Conservation (phyloP, 768 basidiomycete species). For the Suillus hirtellus region DNA sequence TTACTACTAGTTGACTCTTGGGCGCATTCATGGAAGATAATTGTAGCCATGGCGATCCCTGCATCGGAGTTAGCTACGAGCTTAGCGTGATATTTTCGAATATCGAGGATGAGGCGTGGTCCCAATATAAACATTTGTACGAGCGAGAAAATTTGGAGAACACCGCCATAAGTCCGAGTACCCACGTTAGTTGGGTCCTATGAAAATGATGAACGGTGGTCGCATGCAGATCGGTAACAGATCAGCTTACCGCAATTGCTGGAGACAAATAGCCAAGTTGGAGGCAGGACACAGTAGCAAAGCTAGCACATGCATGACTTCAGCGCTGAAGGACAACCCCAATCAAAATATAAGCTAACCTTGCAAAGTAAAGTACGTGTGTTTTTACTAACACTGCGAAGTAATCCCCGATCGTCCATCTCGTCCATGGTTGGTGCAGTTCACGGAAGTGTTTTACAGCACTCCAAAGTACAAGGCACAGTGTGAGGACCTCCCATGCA, state of each 20-base stretch:
- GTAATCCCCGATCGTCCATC: background rate
- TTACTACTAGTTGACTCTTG: background rate
- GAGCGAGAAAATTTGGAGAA: background rate
- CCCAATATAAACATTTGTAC: conserved; percentile 1
- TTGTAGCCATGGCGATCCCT: background rate
- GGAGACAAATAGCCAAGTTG: background rate
- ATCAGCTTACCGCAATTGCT: background rate
- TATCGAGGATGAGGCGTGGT: background rate
- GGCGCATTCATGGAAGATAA: background rate
- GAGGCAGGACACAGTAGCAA: background rate
- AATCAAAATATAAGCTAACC: background rate
- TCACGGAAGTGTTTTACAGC: background rate
- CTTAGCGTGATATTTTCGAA: background rate
- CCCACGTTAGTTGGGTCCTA: background rate
- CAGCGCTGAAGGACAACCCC: background rate
- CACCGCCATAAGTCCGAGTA: background rate
- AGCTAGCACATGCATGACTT: background rate
- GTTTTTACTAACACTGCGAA: background rate
- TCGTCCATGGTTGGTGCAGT: background rate
- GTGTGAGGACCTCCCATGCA: background rate
- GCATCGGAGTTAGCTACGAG: background rate
- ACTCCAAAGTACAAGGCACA: background rate
- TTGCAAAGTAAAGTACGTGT: background rate
- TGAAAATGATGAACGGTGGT: background rate
- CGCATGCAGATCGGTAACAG: background rate